Evolutionary conservation across 2,329 filamentous ascomycete genomes (phyloP), one percentile per base, ranked within the genome.

Genomic region (Pseudogymnoascus sp.): DNA sequence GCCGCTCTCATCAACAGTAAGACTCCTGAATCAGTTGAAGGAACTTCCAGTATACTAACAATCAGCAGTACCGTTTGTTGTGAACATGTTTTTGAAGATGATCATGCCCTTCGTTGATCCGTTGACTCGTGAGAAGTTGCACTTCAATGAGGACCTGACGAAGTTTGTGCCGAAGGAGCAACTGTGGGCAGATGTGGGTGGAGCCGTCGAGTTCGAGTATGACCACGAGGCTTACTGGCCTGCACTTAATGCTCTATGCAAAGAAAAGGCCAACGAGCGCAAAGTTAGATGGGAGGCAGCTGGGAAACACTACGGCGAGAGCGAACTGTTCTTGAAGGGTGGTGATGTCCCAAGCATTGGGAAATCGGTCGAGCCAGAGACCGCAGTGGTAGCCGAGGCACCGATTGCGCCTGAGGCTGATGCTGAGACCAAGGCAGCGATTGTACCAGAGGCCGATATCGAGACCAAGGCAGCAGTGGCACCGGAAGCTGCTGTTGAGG

Each of bases 71-170:
- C 93, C 93, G 0, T 97, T 91, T 86, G 83, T 96, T 66, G 90
- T 97, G 65, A 88, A 85, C 75, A 90, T 90, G 59, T 99, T 99
- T 82, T 96, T 97, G 82, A 97, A 96, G 77, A 79, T 97, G 70
- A 92, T 99, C 76, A 92, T 86, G 4, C 92, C 93, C 39, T 97
- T 99, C 77, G 96, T 99, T 77, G 94, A 99, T 75, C 94, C 94
- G 6, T 79, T 92, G 70, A 99, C 94, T 8, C 86, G 90, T 63
- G 87, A 94, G 71, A 99, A 99, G 81, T 87, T 99, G 78, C 95
- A 94, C 79, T 97, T 96, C 82, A 97, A 97, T 79, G 92, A 96
- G 74, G 89, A 95, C 72, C 87, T 96, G 79, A 82, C 82, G 68
- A 80, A 89, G 68, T 91, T 92, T 73, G 88, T 99, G 17, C 92